phyloP scores from a whole-genome alignment of 805 yeast genomes.

The Isabelozyma gotoi region DNA sequence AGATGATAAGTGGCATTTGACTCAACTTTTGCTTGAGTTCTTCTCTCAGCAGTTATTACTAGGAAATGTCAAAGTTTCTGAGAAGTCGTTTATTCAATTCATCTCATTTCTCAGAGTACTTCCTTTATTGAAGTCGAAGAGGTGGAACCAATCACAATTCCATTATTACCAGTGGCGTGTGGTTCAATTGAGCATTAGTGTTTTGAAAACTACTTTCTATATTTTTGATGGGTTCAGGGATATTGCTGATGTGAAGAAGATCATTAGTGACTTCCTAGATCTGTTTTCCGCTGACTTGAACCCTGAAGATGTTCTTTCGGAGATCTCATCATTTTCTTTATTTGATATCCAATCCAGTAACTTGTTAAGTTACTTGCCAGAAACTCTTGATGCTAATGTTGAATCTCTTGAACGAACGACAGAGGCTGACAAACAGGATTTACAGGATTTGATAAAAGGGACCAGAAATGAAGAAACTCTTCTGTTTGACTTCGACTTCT shows the following conservation, averaged over 20 bases:
- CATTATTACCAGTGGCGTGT: conserved; percentile 4
- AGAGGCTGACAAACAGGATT: too few relatives aligned
- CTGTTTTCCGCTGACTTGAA: neutral
- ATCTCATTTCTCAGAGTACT: conserved; percentile 14
- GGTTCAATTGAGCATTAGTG: conserved; percentile 7
- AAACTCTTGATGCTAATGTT: neutral
- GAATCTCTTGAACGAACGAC: neutral
- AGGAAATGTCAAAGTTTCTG: conserved; percentile 18
- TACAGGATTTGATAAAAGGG: too few relatives aligned
- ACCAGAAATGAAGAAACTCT: neutral
- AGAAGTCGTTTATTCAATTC: conserved; percentile 20
- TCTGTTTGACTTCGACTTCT: neutral
- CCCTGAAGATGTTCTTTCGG: too few relatives aligned
- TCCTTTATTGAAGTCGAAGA: conserved; percentile 8
- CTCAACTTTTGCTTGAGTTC: conserved; percentile 21
- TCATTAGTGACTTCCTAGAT: neutral
- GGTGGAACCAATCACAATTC: neutral
- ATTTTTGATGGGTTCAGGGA: conserved; percentile 39
- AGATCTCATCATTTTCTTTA: neutral
- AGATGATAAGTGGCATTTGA: conserved; percentile 28
- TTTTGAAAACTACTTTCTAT: conserved; percentile 16
- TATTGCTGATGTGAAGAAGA: conserved; percentile 7
- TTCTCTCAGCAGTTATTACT: conserved; percentile 8
- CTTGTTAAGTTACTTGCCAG: neutral
- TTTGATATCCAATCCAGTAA: neutral